A percentile compares a stretch with the other conserved stretches of the same genome.
phyloP scores from a whole-genome alignment of 2,329 filamentous ascomycete genomes.

The Trichophyton mentagrophytes region DNA sequence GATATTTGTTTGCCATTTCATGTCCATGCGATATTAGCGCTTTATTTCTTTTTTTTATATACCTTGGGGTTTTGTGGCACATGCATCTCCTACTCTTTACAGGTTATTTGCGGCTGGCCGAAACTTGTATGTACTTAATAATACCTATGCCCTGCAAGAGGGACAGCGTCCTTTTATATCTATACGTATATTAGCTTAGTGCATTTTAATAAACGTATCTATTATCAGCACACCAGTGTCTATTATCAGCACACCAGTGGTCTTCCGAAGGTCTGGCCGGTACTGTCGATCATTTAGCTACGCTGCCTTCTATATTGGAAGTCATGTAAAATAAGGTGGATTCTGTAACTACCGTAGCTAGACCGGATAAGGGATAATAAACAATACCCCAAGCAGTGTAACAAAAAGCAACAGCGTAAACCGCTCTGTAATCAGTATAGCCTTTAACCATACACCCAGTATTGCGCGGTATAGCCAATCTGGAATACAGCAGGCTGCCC shows the following conservation, averaged over 20 bases:
- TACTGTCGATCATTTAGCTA: too few species aligned
- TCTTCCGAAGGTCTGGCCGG: too few species aligned
- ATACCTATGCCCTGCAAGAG: not conserved
- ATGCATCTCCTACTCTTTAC: not conserved
- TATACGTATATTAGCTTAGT: not conserved
- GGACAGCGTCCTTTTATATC: not conserved
- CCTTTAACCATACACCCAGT: slow-evolving; percentile 32
- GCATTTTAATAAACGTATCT: not conserved
- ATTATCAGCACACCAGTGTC: not conserved
- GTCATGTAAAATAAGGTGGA: too few species aligned
- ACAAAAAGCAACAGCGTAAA: too few species aligned
- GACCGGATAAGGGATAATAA: too few species aligned
- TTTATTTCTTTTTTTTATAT: not conserved
- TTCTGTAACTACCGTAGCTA: too few species aligned
- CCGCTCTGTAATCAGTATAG: not conserved
- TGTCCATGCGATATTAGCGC: not conserved
- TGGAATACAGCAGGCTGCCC: slow-evolving; percentile 21
- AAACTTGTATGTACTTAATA: not conserved
- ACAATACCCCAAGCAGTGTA: too few species aligned
- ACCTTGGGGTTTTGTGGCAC: not conserved
- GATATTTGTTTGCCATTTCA: not conserved
- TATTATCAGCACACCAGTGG: not conserved
- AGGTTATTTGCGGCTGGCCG: slow-evolving; percentile 1
- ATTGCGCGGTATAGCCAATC: slow-evolving; percentile 31
- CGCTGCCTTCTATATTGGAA: too few species aligned